Percentiles rank a stretch among this genome's conserved stretches.
These are phyloP conservation scores for Beauveria caledonica DNA, from an alignment of 2,329 filamentous ascomycete species.

Conservation along the genomic window DNA sequence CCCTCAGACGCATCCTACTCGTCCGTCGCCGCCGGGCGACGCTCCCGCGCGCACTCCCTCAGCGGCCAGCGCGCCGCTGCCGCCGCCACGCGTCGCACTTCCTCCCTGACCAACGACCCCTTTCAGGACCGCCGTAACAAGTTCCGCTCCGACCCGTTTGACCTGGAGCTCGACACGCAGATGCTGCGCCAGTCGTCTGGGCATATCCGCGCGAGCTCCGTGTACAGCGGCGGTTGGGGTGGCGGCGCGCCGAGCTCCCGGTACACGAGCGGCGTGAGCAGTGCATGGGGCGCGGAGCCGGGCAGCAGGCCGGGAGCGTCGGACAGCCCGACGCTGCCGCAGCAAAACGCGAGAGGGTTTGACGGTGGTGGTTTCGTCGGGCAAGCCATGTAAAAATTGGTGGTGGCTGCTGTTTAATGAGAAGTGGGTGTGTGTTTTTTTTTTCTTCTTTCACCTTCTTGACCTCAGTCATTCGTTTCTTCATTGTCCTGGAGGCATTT, in stretches of 20 bases:
- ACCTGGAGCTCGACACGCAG: conserved; percentile 41
- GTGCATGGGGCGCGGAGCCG: neutral
- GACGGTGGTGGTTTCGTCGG: neutral
- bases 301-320: neutral
- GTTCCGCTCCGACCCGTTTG: conserved; percentile 57
- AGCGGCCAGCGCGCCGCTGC: conserved; percentile 21
- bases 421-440: neutral
- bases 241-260: conserved; percentile 23
- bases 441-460: neutral
- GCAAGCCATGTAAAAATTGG: neutral
- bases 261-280: conserved; percentile 43
- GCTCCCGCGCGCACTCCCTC: conserved; percentile 40
- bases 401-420: no score
- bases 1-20: conserved; percentile 25
- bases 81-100: conserved; percentile 11
- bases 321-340: conserved; percentile 10
- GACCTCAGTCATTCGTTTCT: neutral
- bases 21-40: conserved; percentile 20
- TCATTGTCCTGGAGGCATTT: neutral
- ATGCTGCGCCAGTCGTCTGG: conserved; percentile 14
- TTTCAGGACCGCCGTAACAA: conserved; percentile 42
- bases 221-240: conserved; percentile 28
- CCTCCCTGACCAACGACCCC: conserved; percentile 31
- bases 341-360: neutral
- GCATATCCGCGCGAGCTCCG: conserved; percentile 23